Percentiles rank a stretch among this genome's conserved stretches.
Conservation (phyloP, 441 rosid species). For the Populus hybrid region DNA sequence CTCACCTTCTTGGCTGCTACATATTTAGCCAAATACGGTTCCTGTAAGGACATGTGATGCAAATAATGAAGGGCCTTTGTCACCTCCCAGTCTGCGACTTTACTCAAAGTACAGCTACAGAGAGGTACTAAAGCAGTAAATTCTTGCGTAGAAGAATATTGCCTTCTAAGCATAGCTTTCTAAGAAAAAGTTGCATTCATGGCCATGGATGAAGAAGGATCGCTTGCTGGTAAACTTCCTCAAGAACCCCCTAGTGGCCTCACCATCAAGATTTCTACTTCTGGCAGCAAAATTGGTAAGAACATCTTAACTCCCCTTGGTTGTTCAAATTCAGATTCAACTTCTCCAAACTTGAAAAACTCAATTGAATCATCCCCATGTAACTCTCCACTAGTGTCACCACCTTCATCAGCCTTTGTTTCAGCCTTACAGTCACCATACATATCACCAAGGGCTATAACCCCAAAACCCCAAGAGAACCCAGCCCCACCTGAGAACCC, state of each 20-base stretch:
- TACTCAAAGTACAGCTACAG: conserved; percentile 14
- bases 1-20: conserved; percentile 5
- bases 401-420: conserved; percentile 94
- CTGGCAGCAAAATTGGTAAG: conserved; percentile 36
- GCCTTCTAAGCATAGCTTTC: neutral
- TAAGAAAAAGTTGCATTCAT: conserved; percentile 2
- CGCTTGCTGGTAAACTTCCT: conserved; percentile 15
- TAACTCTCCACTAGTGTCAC: conserved; percentile 77
- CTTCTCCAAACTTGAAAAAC: conserved; percentile 41
- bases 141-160: conserved; percentile 4
- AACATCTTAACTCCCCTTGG: conserved; percentile 25
- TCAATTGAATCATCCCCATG: conserved; percentile 48
- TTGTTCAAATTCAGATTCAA: conserved; percentile 28
- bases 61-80: conserved; percentile 9
- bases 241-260: conserved; percentile 41
- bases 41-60: conserved; percentile 3
- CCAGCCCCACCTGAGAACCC: conserved; percentile 20
- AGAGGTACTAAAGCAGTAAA: neutral
- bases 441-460: conserved; percentile 78
- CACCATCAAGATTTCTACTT: conserved; percentile 60
- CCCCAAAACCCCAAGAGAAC: conserved; percentile 29
- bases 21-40: conserved; percentile 15
- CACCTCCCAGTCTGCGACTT: conserved; percentile 20
- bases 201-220: conserved; percentile 36
- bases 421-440: conserved; percentile 94